Evolutionary conservation across 768 basidiomycete species (phyloP).

Genomic region (Gelatoporia subvermispora): DNA sequence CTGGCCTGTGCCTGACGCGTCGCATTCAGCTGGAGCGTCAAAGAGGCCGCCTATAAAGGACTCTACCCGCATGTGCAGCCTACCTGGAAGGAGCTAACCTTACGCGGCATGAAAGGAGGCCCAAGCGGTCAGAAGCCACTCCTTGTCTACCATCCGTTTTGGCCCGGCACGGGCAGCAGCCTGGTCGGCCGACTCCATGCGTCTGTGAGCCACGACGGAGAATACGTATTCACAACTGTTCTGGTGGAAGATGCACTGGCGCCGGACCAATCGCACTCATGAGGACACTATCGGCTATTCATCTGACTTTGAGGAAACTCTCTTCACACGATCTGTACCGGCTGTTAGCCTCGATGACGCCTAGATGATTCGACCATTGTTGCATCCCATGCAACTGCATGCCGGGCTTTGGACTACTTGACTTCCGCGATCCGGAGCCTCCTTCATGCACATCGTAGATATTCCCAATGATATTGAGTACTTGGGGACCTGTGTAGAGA

Average conservation of each 20-base stretch:
- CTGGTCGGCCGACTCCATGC: conserved; percentile 46
- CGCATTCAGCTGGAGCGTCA: conserved; percentile 65
- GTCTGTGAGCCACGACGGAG: conserved; percentile 80
- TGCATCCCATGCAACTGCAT: too few relatives aligned
- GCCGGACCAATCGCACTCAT: background rate
- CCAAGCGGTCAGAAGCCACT: conserved; percentile 40
- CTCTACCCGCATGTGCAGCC: conserved; percentile 57
- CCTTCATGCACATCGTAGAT: too few relatives aligned
- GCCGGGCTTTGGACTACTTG: too few relatives aligned
- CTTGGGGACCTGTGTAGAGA: too few relatives aligned
- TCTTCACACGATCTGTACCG: too few relatives aligned
- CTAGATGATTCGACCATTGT: too few relatives aligned
- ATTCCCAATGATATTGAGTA: too few relatives aligned
- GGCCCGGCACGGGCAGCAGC: conserved; percentile 8
- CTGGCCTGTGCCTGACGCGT: too few relatives aligned
- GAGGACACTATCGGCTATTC: too few relatives aligned
- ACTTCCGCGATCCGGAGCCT: too few relatives aligned
- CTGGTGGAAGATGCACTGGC: conserved; percentile 38
- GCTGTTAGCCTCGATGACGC: too few relatives aligned
- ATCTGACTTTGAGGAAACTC: too few relatives aligned
- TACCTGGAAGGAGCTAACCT: conserved; percentile 68
- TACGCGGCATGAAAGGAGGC: conserved; percentile 26
- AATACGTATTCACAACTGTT: conserved; percentile 68
- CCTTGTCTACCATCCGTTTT: conserved; percentile 26
- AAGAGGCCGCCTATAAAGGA: conserved; percentile 87